Base-by-base conservation (phyloP, 1,139 yeast genomes). In the Pichiaceae sp. region DNA sequence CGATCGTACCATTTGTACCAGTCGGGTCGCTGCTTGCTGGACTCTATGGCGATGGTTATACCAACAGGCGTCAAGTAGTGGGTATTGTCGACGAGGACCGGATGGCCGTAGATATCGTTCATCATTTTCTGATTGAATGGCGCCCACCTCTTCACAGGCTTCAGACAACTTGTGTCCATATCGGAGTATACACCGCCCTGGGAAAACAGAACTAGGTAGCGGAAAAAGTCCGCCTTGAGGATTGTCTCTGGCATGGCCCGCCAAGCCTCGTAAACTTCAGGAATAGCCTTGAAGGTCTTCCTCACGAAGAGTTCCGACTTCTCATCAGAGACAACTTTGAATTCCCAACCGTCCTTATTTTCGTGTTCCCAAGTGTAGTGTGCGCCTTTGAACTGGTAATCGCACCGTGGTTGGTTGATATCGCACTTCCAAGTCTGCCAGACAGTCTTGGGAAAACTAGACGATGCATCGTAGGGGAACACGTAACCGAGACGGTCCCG, bases 361-460 rank as follows among this genome's bases (percentile, higher is more conserved):
- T 61, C 58, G 2, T 57, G 56, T 2, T 64, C 64, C 91, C 91
- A 82, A 61, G 66, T 43, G 48, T 59, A 38, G 63, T 70, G 67
- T 42, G 59, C 57, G 36, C 47, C 38, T 31, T 48, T 56, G 47
- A 75, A 78, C 15, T 59, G 53, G 9, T 53, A 40, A 3, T 91
- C 83, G 47, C 79, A 75, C 1, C 63, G 57, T 5, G 62, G 62
- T 45, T 78, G 74, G 12, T 68, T 67, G 17, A 70, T 49, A 6
- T 72, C 73, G 9, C 73, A 78, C 60, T 87, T 89, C 96, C 97
- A 91, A 1, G 98, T 91, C 60, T 91, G 98, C 96, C 97, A 91
- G 32, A 91, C 76, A 42, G 70, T 70, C 42, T 78, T 79, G 2
- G 56, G 48, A 3, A 54, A 31, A 4, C 49, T 44, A 36, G 64